Evolutionary conservation across 2,329 filamentous ascomycete species (phyloP).

Genomic region (Kalaharituber pfeilii): DNA sequence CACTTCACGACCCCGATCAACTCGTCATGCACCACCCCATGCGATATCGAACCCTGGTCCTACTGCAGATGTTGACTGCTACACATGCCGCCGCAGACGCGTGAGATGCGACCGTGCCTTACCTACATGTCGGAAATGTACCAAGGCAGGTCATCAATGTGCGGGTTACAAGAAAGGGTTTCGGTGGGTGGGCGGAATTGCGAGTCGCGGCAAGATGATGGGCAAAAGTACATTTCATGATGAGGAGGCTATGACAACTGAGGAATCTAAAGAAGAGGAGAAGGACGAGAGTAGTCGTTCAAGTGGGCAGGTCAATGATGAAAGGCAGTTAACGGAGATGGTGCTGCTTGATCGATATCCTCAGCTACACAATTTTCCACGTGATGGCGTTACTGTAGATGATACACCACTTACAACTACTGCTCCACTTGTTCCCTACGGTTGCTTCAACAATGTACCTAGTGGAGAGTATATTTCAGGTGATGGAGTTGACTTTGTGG

Average conservation of each 20-base stretch:
- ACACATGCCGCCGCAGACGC: conserved; percentile 21
- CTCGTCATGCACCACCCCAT: no score
- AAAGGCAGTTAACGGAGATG: no score
- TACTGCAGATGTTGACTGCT: conserved; percentile 15
- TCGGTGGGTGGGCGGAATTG: conserved; percentile 21
- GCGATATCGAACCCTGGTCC: neutral
- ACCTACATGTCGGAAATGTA: conserved; percentile 19
- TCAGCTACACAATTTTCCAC: no score
- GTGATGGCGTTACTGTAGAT: no score
- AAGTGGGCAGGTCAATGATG: no score
- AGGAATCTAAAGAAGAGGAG: neutral
- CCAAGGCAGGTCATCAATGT: conserved; percentile 16
- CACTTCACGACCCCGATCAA: no score
- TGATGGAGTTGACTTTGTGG: no score
- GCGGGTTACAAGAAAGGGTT: conserved; percentile 21
- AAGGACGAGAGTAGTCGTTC: neutral
- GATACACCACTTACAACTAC: no score
- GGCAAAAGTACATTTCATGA: conserved; percentile 13
- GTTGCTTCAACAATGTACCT: no score
- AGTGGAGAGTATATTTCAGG: no score
- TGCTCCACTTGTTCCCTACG: no score
- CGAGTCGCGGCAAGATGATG: conserved; percentile 22
- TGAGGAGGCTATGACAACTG: neutral
- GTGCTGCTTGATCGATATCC: no score
- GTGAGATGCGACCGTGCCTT: conserved; percentile 19